Conservation (phyloP, 2,329 filamentous ascomycete genomes). For the Penicillium frequentans region DNA sequence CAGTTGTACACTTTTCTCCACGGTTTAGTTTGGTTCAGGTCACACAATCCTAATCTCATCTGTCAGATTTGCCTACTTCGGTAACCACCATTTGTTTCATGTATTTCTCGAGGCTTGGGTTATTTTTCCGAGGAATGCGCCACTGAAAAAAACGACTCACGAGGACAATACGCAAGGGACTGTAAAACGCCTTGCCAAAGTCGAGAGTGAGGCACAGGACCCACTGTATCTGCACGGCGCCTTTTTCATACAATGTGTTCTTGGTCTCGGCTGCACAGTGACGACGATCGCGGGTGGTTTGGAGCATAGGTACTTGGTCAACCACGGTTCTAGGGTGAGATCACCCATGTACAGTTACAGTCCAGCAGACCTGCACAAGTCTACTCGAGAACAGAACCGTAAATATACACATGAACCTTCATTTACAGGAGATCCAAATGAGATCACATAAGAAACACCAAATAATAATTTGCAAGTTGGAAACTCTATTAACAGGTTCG, state of each 20-base stretch:
- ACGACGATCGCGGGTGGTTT: background rate
- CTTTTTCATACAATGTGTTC: slow-evolving; percentile 4
- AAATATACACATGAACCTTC: no score
- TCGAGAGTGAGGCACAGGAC: background rate
- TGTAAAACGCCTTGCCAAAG: background rate
- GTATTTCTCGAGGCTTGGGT: background rate
- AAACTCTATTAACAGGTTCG: slow-evolving; percentile 17
- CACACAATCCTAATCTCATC: background rate
- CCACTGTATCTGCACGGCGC: slow-evolving; percentile 13
- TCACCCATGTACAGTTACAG: no score
- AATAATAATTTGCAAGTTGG: background rate
- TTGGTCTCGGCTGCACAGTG: slow-evolving; percentile 8
- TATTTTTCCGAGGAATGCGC: slow-evolving; percentile 14
- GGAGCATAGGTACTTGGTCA: background rate
- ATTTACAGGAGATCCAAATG: no score
- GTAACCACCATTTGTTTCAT: background rate
- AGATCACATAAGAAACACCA: background rate
- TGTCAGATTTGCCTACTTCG: background rate
- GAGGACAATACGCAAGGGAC: slow-evolving; percentile 23
- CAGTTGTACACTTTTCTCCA: background rate
- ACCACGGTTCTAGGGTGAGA: no score
- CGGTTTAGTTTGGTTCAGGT: background rate
- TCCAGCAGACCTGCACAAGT: no score
- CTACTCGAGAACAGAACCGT: no score
- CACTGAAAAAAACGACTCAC: slow-evolving; percentile 15